Evolutionary conservation across 257 asterid genomes (phyloP).

Genomic region (Salvia miltiorrhiza): DNA sequence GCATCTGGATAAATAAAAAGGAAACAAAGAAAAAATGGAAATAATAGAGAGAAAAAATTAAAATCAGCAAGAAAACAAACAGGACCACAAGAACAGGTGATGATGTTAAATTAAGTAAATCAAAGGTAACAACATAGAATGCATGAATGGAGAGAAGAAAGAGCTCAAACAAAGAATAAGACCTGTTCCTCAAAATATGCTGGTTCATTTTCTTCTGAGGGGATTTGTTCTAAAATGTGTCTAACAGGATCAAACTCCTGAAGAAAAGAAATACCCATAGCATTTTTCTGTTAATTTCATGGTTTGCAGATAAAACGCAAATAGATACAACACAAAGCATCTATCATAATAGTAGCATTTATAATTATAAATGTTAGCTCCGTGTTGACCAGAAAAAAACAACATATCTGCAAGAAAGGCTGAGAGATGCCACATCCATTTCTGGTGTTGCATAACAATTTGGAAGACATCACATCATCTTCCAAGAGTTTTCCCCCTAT

Average conservation of each 20-base stretch:
- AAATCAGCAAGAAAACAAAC: neutral
- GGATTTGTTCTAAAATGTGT: conserved; percentile 64
- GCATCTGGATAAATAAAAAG: neutral
- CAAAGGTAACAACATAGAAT: conserved; percentile 7
- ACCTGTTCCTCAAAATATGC: conserved; percentile 90
- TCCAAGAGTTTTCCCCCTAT: neutral
- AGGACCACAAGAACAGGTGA: neutral
- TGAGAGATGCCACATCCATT: neutral
- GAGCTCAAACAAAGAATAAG: conserved; percentile 2
- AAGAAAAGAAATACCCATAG: conserved; percentile 21
- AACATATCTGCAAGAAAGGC: conserved; percentile 10
- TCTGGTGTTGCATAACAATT: neutral
- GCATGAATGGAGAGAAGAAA: conserved; percentile 16
- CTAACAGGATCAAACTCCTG: conserved; percentile 92
- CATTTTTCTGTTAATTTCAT: conserved; percentile 27
- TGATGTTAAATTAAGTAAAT: neutral
- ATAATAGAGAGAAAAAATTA: neutral
- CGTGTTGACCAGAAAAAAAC: conserved; percentile 16
- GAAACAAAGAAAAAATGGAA: neutral
- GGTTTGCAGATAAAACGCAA: conserved; percentile 15
- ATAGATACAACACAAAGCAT: neutral
- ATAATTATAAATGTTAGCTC: conserved; percentile 7
- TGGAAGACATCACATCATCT: conserved; percentile 6
- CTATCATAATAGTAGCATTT: conserved; percentile 2
- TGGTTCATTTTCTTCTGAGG: conserved; percentile 65